These are phyloP conservation scores for Hyparrhenia diplandra DNA, from an alignment of 176 grass and related monocot genomes.

Conservation along the genomic window DNA sequence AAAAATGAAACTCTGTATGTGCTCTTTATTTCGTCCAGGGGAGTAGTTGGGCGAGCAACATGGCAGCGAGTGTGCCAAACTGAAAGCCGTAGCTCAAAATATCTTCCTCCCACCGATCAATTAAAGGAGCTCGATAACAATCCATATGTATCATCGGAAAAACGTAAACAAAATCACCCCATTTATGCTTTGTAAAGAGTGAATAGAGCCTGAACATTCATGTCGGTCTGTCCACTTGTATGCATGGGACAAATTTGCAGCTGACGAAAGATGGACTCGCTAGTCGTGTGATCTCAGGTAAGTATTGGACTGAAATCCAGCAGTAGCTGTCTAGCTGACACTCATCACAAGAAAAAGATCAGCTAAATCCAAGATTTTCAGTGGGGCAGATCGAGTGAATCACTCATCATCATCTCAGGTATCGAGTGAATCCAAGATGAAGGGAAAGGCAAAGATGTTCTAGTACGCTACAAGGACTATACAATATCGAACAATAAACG, in stretches of 20 bases:
- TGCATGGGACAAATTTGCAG: background rate
- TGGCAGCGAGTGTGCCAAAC: background rate
- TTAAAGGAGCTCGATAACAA: background rate
- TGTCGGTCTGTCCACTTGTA: background rate
- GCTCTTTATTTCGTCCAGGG: background rate
- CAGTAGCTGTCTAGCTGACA: background rate
- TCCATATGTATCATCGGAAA: no score
- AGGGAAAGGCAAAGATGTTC: background rate
- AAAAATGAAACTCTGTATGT: background rate
- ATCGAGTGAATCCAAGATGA: no score
- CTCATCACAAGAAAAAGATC: no score
- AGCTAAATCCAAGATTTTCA: background rate
- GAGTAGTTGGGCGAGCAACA: background rate
- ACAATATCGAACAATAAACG: background rate
- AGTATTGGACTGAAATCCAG: background rate
- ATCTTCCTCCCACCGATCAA: background rate
- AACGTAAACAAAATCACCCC: constrained; percentile 9
- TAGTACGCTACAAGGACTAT: background rate
- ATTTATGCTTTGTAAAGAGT: background rate
- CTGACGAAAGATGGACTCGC: background rate
- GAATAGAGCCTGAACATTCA: background rate
- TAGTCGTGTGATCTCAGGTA: background rate
- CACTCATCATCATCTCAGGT: no score
- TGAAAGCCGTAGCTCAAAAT: constrained; percentile 7
- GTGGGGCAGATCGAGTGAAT: background rate